Percentiles rank a stretch among this genome's conserved stretches.
Evolutionary conservation across 2,329 filamentous ascomycete species (phyloP).

Genomic region (Endothia cerciana): DNA sequence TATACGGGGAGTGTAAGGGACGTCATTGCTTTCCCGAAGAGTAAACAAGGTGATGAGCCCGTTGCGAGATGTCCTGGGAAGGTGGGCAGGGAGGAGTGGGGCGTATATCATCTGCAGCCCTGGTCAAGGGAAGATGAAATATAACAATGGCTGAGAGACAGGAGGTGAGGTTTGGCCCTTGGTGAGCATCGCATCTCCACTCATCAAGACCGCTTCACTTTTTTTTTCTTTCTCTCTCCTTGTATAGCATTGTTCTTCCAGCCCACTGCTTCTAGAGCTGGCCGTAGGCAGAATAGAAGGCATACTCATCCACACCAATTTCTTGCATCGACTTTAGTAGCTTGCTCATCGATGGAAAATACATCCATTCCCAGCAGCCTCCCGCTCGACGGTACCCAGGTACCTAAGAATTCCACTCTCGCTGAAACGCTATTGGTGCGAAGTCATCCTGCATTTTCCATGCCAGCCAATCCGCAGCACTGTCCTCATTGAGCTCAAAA

Average conservation of each 20-base stretch:
- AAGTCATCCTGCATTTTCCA: too few relatives aligned
- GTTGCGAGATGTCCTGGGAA: conserved; percentile 77
- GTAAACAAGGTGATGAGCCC: conserved; percentile 82
- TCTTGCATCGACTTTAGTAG: too few relatives aligned
- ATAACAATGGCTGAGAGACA: background rate
- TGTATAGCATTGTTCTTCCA: background rate
- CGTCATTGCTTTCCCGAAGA: conserved; percentile 97
- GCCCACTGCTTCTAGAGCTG: background rate
- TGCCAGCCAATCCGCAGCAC: too few relatives aligned
- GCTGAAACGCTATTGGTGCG: too few relatives aligned
- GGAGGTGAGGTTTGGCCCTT: background rate
- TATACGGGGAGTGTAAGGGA: conserved; percentile 80
- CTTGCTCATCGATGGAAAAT: too few relatives aligned
- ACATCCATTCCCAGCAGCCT: too few relatives aligned
- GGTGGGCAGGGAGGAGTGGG: conserved; percentile 62
- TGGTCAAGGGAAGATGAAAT: background rate
- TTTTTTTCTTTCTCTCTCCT: too few relatives aligned
- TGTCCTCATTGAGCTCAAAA: too few relatives aligned
- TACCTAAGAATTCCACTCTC: too few relatives aligned
- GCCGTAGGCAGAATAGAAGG: background rate
- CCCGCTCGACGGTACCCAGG: too few relatives aligned
- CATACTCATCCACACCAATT: too few relatives aligned
- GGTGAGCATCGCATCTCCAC: background rate
- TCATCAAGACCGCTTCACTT: background rate
- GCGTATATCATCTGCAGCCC: conserved; percentile 48